Conservation (phyloP, 768 basidiomycete species). For the Galerina sulciceps region DNA sequence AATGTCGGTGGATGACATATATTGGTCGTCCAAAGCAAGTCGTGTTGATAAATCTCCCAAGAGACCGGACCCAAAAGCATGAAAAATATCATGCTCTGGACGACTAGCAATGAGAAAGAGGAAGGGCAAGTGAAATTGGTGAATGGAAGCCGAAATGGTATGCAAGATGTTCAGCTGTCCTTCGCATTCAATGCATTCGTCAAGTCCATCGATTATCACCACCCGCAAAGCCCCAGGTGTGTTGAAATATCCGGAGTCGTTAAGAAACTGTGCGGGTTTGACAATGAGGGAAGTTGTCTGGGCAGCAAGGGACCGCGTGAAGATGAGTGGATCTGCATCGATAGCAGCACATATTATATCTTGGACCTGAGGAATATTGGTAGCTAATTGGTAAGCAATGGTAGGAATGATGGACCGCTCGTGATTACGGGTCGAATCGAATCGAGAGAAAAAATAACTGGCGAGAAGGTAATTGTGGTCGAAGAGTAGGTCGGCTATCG, state of each 20-base stretch:
- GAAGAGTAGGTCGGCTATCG: slow-evolving; percentile 4
- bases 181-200: not conserved
- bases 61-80: not conserved
- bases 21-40: not conserved
- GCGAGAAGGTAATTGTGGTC: not conserved
- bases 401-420: not conserved
- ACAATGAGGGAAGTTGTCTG: slow-evolving; percentile 4
- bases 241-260: not conserved
- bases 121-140: not conserved
- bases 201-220: slow-evolving; percentile 12
- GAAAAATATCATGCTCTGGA: slow-evolving; percentile 6
- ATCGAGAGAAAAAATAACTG: slow-evolving; percentile 11
- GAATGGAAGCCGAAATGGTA: not conserved
- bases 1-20: slow-evolving; percentile 7
- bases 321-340: slow-evolving; percentile 7
- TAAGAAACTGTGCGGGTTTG: not conserved
- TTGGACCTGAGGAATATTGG: not conserved
- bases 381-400: slow-evolving; percentile 2
- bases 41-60: not conserved
- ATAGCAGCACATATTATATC: not conserved
- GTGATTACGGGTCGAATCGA: slow-evolving; percentile 5
- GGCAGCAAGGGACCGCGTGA: slow-evolving; percentile 4
- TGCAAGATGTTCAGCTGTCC: not conserved
- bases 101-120: slow-evolving; percentile 16
- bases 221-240: not conserved